Percentiles rank a stretch among this genome's conserved stretches.
phyloP scores from a whole-genome alignment of 768 basidiomycete genomes.

The Hypholoma sublateritium region DNA sequence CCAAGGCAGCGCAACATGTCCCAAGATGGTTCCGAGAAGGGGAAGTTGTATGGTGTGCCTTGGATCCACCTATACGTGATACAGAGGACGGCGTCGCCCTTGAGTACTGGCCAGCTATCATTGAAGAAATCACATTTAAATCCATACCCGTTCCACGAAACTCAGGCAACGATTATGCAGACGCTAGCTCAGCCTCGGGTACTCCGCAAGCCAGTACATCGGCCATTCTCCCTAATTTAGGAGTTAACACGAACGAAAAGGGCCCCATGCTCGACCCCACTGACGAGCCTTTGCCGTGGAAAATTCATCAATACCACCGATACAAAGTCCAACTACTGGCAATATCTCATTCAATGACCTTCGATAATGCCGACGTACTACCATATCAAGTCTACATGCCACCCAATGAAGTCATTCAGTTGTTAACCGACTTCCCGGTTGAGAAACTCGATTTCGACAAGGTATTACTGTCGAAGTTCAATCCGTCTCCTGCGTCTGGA shows the following conservation, averaged over 20 bases:
- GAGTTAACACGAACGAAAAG: constrained; percentile 17
- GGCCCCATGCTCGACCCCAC: constrained; percentile 22
- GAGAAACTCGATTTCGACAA: constrained; percentile 42
- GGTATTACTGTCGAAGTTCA: constrained; percentile 45
- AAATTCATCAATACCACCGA: constrained; percentile 52
- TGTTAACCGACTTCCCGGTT: constrained; percentile 44
- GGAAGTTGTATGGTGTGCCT: constrained; percentile 71
- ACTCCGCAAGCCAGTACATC: constrained; percentile 11
- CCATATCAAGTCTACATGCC: constrained; percentile 76
- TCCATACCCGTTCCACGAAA: constrained; percentile 36
- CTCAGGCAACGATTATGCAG: neutral
- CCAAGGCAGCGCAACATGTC: constrained; percentile 41
- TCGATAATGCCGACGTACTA: constrained; percentile 59
- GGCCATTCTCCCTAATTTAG: constrained; percentile 5
- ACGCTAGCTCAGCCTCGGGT: neutral
- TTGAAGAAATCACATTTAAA: constrained; percentile 57
- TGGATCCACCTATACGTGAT: constrained; percentile 50
- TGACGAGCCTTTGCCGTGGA: constrained; percentile 44
- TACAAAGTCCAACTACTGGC: constrained; percentile 74
- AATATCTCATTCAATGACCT: constrained; percentile 44
- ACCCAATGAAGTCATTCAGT: constrained; percentile 47
- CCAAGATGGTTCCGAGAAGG: constrained; percentile 65
- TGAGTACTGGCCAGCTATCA: constrained; percentile 71
- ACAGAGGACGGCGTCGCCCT: constrained; percentile 44
- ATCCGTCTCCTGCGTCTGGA: constrained; percentile 42